Conservation (phyloP, 2,329 filamentous ascomycete genomes). For the Fusarium foetens region DNA sequence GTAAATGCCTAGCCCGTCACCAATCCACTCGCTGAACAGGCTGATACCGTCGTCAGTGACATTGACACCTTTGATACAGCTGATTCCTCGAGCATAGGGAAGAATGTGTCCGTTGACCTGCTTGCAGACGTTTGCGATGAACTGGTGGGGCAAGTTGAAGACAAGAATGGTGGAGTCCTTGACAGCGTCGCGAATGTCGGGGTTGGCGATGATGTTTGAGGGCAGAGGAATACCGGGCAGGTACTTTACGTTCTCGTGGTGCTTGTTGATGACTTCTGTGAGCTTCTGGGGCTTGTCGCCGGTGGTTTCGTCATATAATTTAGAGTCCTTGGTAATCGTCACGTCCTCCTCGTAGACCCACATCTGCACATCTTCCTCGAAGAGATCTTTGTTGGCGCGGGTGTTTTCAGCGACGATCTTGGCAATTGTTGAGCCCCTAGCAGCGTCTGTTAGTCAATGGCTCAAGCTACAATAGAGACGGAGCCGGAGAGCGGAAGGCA, state of each 20-base stretch:
- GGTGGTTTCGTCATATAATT: constrained; percentile 73
- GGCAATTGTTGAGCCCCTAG: constrained; percentile 93
- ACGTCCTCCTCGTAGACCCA: constrained; percentile 98
- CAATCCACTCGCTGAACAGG: constrained; percentile 95
- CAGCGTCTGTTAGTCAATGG: neutral
- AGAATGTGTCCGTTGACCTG: constrained; percentile 88
- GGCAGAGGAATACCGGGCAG: constrained; percentile 89
- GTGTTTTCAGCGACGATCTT: constrained; percentile 98
- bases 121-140: constrained; percentile 87
- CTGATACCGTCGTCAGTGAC: constrained; percentile 87
- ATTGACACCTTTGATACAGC: constrained; percentile 97
- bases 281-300: constrained; percentile 82
- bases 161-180: constrained; percentile 87
- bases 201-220: constrained; percentile 83
- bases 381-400: constrained; percentile 78
- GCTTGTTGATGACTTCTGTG: constrained; percentile 87
- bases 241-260: constrained; percentile 98
- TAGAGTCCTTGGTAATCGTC: constrained; percentile 75
- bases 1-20: constrained; percentile 91
- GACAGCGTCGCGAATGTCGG: constrained; percentile 82
- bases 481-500: neutral
- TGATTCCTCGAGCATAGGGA: constrained; percentile 91
- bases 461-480: neutral
- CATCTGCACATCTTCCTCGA: constrained; percentile 94
- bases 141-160: constrained; percentile 97